A percentile compares a stretch with the other conserved stretches of the same genome.
Evolutionary conservation across 495 filamentous ascomycete species (phyloP).

Genomic region (Hyphodiscus hymeniophilus): DNA sequence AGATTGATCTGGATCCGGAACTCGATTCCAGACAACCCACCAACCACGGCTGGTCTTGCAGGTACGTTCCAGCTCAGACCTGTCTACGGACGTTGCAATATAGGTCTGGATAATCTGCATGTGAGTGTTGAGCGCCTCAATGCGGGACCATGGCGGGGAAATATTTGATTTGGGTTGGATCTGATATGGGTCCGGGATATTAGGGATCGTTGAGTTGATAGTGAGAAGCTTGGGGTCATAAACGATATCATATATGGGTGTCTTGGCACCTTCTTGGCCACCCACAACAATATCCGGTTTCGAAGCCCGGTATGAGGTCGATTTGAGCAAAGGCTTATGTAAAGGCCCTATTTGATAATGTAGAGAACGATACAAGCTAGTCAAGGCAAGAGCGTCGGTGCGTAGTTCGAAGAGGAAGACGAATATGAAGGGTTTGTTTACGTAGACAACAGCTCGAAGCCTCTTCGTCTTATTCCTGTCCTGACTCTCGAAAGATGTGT

Average conservation of each 20-base stretch:
- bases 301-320: constrained; percentile 47
- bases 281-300: constrained; percentile 31
- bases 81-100: constrained; percentile 47
- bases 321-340: constrained; percentile 57
- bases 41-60: constrained; percentile 87
- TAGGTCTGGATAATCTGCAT: constrained; percentile 74
- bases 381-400: constrained; percentile 56
- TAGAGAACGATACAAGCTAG: constrained; percentile 69
- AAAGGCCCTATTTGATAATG: constrained; percentile 77
- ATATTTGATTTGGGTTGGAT: background rate
- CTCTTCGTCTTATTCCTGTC: constrained; percentile 44
- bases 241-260: constrained; percentile 71
- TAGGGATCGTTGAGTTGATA: constrained; percentile 78
- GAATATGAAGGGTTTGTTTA: constrained; percentile 82
- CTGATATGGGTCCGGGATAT: constrained; percentile 63
- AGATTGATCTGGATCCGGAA: constrained; percentile 38
- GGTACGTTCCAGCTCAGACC: constrained; percentile 69
- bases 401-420: constrained; percentile 74
- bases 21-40: constrained; percentile 92
- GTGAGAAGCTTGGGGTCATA: constrained; percentile 73
- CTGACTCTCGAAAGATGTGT: constrained; percentile 32
- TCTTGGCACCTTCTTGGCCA: constrained; percentile 10
- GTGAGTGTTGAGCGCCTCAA: constrained; percentile 88
- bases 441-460: constrained; percentile 63
- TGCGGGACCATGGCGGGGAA: constrained; percentile 54